A percentile compares a stretch with the other conserved stretches of the same genome.
Conservation (phyloP, 1,139 yeast genomes). For the Saccharomycopsis hybrid region DNA sequence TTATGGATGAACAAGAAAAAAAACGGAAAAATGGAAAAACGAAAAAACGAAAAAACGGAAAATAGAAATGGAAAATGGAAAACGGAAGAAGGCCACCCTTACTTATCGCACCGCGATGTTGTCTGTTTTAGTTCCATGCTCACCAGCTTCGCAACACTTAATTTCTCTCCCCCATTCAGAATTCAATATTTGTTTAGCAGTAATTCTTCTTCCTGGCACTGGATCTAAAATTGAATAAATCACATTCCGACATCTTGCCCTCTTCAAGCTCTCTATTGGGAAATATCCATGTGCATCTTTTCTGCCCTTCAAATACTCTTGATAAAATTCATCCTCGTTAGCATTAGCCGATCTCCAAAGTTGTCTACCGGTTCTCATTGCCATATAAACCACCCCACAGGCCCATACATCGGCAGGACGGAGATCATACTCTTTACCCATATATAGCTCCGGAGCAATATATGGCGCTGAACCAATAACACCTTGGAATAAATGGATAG, state of each 20-base stretch:
- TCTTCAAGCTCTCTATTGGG: constrained; percentile 77
- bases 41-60: too few relatives aligned
- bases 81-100: too few relatives aligned
- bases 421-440: constrained; percentile 45
- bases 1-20: too few relatives aligned
- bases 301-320: constrained; percentile 66
- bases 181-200: constrained; percentile 79
- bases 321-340: constrained; percentile 54
- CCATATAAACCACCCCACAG: constrained; percentile 52
- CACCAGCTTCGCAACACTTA: constrained; percentile 51
- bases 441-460: constrained; percentile 66
- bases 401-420: constrained; percentile 66
- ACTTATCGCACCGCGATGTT: constrained; percentile 3
- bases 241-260: constrained; percentile 72
- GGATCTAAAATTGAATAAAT: constrained; percentile 92
- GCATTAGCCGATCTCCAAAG: constrained; percentile 44
- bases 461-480: constrained; percentile 74
- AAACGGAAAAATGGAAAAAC: too few relatives aligned
- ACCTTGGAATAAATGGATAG: constrained; percentile 46
- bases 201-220: constrained; percentile 77
- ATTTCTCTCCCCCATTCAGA: constrained; percentile 97
- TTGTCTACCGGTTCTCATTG: constrained; percentile 46
- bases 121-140: constrained; percentile 20
- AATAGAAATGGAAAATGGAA: too few relatives aligned
- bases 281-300: constrained; percentile 82